Base-by-base conservation (phyloP, 345 rosid species). In the Citrus trifoliata region DNA sequence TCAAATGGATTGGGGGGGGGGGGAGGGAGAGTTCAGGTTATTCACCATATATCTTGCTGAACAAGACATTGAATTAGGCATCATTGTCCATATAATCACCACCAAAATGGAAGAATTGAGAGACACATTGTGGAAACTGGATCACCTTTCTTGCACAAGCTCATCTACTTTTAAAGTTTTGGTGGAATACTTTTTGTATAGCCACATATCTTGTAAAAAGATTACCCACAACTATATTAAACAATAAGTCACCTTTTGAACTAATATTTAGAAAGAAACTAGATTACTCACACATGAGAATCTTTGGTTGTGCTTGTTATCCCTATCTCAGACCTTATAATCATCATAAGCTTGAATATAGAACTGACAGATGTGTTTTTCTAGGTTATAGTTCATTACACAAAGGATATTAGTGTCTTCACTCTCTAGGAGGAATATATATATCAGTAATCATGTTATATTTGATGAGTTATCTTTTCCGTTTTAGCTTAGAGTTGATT, bases 291-390 rank as follows among this genome's bases (percentile, higher is more conserved):
- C 21, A 16, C 7, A 1, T 55, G 2, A 14, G 21, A 19, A 16
- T 55, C 6, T 55, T 55, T 55, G 7, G n/a, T 1, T 55, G 7
- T 55, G 59, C 59, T 5, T 55, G 87, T 88, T 40, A 1, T 40
- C 46, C 13, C 10, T 40, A 40, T 40, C 8, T 40, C 0, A 40
- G 12, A 2, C 46, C 46, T 7, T 40, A 40, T 9, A 40, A 40
- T 40, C 12, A 40, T 40, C 46, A 40, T 9, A 40, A 40, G 3
- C 12, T 40, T 9, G 46, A 40, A 7, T 40, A 40, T 9, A 40
- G 13, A 40, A 8, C 13, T 40, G 0, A 2, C 0, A 40, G 0
- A 2, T 40, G 46, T 40, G 12, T 40, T 2, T 40, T 40, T 40
- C 4, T 9, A 1, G 3, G 46, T 9, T 40, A 40, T 9, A 40